Conservation (phyloP, 192 early-diverging fungal species). For the Coemansia sp. region DNA sequence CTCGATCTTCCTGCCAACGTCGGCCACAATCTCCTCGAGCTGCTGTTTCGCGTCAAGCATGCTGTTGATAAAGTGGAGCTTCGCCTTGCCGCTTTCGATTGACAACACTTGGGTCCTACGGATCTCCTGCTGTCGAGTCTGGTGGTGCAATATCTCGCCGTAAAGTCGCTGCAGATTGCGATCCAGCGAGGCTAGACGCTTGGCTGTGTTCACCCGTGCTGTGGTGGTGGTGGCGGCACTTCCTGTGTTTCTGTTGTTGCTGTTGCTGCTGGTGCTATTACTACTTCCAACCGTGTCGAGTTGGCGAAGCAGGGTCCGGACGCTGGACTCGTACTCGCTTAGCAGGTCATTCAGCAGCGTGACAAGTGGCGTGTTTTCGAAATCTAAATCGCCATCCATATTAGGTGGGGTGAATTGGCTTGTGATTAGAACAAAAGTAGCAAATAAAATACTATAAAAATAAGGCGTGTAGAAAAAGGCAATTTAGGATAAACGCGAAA, state of each 20-base stretch:
- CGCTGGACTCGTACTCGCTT: conserved; percentile 29
- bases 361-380: conserved; percentile 40
- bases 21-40: conserved; percentile 26
- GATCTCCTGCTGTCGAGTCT: conserved; percentile 45
- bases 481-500: background rate
- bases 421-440: background rate
- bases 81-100: conserved; percentile 38
- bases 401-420: background rate
- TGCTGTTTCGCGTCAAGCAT: conserved; percentile 41
- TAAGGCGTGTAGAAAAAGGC: background rate
- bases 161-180: conserved; percentile 30
- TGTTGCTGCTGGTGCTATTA: background rate
- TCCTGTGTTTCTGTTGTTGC: conserved; percentile 31
- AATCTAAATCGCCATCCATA: conserved; percentile 29
- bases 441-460: background rate
- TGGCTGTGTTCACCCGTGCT: conserved; percentile 2
- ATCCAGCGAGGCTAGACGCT: conserved; percentile 31
- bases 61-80: conserved; percentile 37
- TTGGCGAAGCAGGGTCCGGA: conserved; percentile 35
- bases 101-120: conserved; percentile 31
- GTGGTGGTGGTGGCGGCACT: conserved; percentile 5
- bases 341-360: conserved; percentile 34
- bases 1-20: conserved; percentile 24
- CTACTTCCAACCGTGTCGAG: conserved; percentile 23
- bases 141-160: conserved; percentile 38